phyloP scores from a whole-genome alignment of 768 basidiomycete genomes.

The Boletus reticulatus region DNA sequence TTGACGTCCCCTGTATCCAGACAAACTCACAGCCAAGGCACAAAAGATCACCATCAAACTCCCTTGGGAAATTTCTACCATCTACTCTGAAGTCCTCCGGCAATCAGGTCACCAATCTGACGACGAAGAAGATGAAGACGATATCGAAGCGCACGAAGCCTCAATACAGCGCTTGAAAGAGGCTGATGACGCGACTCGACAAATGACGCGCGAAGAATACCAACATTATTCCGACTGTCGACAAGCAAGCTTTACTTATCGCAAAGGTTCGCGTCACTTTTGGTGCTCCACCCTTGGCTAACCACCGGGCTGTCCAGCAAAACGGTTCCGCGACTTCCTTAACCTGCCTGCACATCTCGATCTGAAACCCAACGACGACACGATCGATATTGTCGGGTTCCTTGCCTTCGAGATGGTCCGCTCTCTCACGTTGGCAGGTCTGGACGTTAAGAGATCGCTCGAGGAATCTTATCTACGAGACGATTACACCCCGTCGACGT shows the following conservation, averaged over 20 bases:
- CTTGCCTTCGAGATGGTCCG: slow-evolving; percentile 97
- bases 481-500: slow-evolving; percentile 44
- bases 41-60: slow-evolving; percentile 94
- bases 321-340: slow-evolving; percentile 93
- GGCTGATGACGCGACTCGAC: slow-evolving; percentile 90
- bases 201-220: slow-evolving; percentile 97
- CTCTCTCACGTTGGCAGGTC: slow-evolving; percentile 84
- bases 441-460: slow-evolving; percentile 76
- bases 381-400: slow-evolving; percentile 95
- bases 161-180: slow-evolving; percentile 91
- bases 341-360: slow-evolving; percentile 86
- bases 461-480: slow-evolving; percentile 71
- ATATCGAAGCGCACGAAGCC: slow-evolving; percentile 92
- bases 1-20: slow-evolving; percentile 33
- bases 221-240: slow-evolving; percentile 96
- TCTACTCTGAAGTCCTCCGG: slow-evolving; percentile 83
- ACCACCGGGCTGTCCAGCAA: slow-evolving; percentile 48
- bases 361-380: slow-evolving; percentile 89
- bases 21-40: slow-evolving; percentile 78
- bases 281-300: not conserved
- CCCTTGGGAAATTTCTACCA: slow-evolving; percentile 92
- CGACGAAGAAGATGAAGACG: slow-evolving; percentile 94
- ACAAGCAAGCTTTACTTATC: slow-evolving; percentile 95
- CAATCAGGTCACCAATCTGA: slow-evolving; percentile 81
- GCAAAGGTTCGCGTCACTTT: slow-evolving; percentile 67